These are phyloP conservation scores for Penicillium malachiteum DNA, from an alignment of 495 filamentous ascomycete species.

Conservation along the genomic window DNA sequence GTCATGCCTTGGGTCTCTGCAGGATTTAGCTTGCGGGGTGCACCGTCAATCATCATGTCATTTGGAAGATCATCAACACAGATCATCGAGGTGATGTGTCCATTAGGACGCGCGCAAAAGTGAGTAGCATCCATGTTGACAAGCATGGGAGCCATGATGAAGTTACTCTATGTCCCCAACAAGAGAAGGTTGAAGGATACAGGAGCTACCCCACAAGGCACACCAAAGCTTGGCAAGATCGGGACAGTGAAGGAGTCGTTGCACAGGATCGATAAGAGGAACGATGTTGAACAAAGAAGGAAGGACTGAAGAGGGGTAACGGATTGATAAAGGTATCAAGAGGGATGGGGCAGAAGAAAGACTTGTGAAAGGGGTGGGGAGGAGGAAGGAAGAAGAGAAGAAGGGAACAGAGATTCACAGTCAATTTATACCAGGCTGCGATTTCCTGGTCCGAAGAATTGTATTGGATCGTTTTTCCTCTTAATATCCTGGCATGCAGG, in stretches of 20 bases:
- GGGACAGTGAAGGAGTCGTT: not conserved
- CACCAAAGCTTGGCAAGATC: not conserved
- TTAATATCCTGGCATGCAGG: too few species aligned
- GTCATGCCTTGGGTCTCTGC: slow-evolving; percentile 47
- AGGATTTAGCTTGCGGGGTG: slow-evolving; percentile 30
- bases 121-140: slow-evolving; percentile 36
- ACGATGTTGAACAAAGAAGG: not conserved
- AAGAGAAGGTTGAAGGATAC: not conserved
- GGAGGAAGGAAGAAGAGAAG: slow-evolving; percentile 8
- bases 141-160: slow-evolving; percentile 20
- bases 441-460: too few species aligned
- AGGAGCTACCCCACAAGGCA: too few species aligned
- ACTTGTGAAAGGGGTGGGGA: slow-evolving; percentile 8
- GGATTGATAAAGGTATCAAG: not conserved
- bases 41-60: slow-evolving; percentile 33
- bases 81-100: slow-evolving; percentile 59
- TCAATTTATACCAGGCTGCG: too few species aligned
- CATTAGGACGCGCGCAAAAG: slow-evolving; percentile 58
- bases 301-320: not conserved
- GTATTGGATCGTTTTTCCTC: too few species aligned
- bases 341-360: slow-evolving; percentile 7
- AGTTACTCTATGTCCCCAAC: not conserved
- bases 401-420: not conserved
- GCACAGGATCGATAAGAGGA: not conserved
- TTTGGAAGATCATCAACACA: slow-evolving; percentile 63